Percentiles rank a stretch among this genome's conserved stretches.
These are phyloP conservation scores for Naematelia encephala DNA, from an alignment of 768 basidiomycete species.

Conservation along the genomic window DNA sequence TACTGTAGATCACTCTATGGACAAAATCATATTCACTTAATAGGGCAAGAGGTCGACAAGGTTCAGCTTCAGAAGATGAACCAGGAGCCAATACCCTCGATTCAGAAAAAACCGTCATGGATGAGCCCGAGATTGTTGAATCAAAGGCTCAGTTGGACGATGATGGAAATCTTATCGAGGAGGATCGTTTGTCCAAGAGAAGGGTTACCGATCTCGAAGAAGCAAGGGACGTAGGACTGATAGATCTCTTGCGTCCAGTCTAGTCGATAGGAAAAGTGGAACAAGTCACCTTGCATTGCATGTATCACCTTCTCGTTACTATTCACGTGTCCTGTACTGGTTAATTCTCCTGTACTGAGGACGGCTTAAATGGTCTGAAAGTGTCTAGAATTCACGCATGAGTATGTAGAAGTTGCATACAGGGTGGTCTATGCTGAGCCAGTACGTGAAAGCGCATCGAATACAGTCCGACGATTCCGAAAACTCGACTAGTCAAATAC, in stretches of 20 bases:
- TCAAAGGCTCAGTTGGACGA: background rate
- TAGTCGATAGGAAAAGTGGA: no score
- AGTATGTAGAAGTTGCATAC: background rate
- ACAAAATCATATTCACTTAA: constrained; percentile 38
- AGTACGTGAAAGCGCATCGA: background rate
- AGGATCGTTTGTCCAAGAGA: no score
- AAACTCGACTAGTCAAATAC: no score
- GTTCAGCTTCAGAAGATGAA: background rate
- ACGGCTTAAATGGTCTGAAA: no score
- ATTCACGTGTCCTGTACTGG: no score
- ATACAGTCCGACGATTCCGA: background rate
- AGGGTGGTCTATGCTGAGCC: background rate
- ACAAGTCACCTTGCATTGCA: no score
- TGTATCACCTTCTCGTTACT: no score
- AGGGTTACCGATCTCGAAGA: no score
- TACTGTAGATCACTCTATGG: constrained; percentile 30
- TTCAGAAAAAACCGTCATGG: background rate
- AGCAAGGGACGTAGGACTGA: no score
- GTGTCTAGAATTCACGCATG: no score
- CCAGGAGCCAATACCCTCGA: background rate
- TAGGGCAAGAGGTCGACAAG: constrained; percentile 11
- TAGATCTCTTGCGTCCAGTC: no score
- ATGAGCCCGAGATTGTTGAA: background rate
- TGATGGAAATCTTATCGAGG: background rate
- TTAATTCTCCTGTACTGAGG: no score